Evolutionary conservation across 345 rosid genomes (phyloP).

Genomic region (Salix brachista): DNA sequence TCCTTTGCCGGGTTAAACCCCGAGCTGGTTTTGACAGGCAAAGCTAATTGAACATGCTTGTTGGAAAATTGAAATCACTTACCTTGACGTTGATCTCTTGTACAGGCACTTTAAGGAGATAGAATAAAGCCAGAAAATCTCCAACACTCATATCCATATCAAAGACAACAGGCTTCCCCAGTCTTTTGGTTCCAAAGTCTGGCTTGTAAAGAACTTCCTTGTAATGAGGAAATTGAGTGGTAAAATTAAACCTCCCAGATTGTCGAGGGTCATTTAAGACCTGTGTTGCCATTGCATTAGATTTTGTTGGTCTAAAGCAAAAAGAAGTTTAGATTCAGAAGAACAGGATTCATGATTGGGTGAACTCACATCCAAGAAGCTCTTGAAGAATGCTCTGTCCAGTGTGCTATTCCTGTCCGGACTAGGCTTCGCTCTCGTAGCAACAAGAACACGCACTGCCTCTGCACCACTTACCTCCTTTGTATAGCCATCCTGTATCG

Average conservation of each 20-base stretch:
- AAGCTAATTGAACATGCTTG: background rate
- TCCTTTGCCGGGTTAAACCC: no score
- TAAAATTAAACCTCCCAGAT: constrained; percentile 66
- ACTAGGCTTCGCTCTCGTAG: constrained; percentile 63
- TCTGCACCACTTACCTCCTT: constrained; percentile 52
- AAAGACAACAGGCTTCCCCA: constrained; percentile 73
- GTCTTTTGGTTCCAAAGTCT: constrained; percentile 38
- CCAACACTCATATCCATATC: constrained; percentile 98
- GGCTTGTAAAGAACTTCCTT: constrained; percentile 55
- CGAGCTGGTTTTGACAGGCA: no score
- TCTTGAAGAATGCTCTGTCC: constrained; percentile 57
- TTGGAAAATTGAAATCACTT: background rate
- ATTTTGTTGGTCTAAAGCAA: no score
- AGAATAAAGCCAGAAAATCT: constrained; percentile 77
- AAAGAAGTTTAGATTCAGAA: no score
- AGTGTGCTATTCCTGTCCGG: constrained; percentile 42
- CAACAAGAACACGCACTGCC: constrained; percentile 73
- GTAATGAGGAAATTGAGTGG: constrained; percentile 69
- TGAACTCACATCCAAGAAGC: constrained; percentile 75
- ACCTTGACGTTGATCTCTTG: constrained; percentile 74
- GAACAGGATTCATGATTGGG: background rate
- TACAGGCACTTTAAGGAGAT: constrained; percentile 75
- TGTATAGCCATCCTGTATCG: constrained; percentile 74
- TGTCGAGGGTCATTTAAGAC: constrained; percentile 57
- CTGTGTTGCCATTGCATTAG: constrained; percentile 29